Conservation (phyloP, 1,284 basidiomycete genomes). For the Microstroma glucosiphilum region DNA sequence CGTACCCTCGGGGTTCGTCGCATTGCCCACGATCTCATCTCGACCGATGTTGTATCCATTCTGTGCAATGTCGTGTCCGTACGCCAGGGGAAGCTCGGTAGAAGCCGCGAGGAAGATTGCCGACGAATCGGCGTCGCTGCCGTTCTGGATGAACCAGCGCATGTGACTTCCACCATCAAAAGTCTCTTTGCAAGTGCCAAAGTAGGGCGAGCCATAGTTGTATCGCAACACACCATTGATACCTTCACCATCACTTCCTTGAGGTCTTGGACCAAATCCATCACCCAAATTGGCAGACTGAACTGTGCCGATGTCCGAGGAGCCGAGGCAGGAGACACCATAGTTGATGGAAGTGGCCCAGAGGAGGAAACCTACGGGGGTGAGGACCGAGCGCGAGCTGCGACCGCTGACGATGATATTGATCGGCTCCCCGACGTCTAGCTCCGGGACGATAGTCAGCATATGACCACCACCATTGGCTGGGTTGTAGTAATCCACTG, state of each 20-base stretch:
- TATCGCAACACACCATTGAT: constrained; percentile 39
- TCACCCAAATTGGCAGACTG: constrained; percentile 42
- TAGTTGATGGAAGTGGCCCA: constrained; percentile 48
- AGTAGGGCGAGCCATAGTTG: constrained; percentile 36
- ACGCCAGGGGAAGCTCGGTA: constrained; percentile 27
- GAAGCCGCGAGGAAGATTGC: constrained; percentile 72
- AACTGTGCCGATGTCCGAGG: constrained; percentile 29
- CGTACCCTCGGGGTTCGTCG: constrained; percentile 51
- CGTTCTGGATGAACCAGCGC: constrained; percentile 80
- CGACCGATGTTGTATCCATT: constrained; percentile 53
- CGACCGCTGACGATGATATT: constrained; percentile 44
- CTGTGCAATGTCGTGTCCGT: constrained; percentile 29
- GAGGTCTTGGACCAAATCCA: constrained; percentile 25
- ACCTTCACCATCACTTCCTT: constrained; percentile 31
- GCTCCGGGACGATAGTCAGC: constrained; percentile 2
- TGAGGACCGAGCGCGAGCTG: constrained; percentile 32
- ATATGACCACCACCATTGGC: constrained; percentile 4
- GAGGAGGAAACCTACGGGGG: constrained; percentile 42
- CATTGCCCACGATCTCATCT: constrained; percentile 62
- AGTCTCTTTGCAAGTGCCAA: constrained; percentile 59
- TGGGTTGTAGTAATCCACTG: constrained; percentile 9
- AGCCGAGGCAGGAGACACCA: constrained; percentile 48
- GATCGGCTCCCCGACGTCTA: constrained; percentile 38
- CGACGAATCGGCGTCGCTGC: constrained; percentile 60
- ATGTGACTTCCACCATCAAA: constrained; percentile 83